Evolutionary conservation across 2,329 filamentous ascomycete species (phyloP), one percentile per base, ranked within the genome.

Genomic region (Ophiosphaerella herpotricha): DNA sequence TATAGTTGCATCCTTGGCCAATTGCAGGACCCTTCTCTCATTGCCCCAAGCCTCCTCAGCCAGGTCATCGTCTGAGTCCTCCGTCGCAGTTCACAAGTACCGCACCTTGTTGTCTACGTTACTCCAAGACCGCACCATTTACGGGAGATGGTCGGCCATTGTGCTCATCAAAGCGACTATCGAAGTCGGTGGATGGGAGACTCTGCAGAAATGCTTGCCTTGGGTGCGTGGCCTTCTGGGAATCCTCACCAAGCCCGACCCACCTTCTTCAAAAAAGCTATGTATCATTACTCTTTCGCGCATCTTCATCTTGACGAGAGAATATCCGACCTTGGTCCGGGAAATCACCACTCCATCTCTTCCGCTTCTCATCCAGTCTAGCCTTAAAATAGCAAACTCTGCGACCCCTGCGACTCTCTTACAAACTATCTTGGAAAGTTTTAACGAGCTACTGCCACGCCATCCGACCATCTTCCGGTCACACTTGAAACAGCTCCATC

Each of bases 311-410:
- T 82, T 94, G 32, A 88, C 92, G 35, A 89, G 91, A 66, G 85
- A 87, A 33, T 91, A 91, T 67, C 90, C 88, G 52, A 94, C 90
- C 7, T 79, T 97, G 45, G 80, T 93, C 38, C 83, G 93, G 61
- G 92, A 97, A 69, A 90, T 97, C 53, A 92, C 89, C 1, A 96
- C 91, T 0, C 91, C 91, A 2, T 89, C 85, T 3, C 77, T 97
- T 16, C 85, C 90, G 1, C 77, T 82, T 1, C 96, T 93, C 64
- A 81, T 92, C 39, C 85, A 84, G 0, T 80, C 87, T 3, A 91
- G 88, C 61, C 73, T 96, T 38, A 85, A 87, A 62, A 78, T 93
- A 38, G 63, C 60, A 23, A 60, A 54, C 21, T 62, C 56, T 6
- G 68, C 44, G 60, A 60, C 54, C 57, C 48, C 58, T 3, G 16